Percentiles rank a stretch among this genome's conserved stretches.
These are phyloP conservation scores for Isabelozyma rhagii DNA, from an alignment of 805 yeast genomes.

Conservation along the genomic window DNA sequence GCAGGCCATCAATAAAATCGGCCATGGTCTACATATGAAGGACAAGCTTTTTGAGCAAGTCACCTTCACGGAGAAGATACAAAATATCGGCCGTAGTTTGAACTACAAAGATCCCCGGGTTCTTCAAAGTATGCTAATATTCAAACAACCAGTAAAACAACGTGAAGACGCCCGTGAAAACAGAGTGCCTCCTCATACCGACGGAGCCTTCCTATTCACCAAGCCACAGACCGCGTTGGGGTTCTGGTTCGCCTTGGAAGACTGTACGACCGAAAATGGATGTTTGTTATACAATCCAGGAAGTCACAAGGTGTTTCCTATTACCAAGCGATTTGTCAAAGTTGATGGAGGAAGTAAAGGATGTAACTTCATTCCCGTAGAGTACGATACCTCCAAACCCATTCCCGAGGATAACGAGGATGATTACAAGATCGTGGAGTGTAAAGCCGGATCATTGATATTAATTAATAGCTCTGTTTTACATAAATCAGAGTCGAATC, in stretches of 20 bases:
- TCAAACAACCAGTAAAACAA: slow-evolving; percentile 57
- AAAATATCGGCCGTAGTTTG: slow-evolving; percentile 49
- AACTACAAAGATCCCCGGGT: slow-evolving; percentile 64
- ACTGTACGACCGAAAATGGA: slow-evolving; percentile 65
- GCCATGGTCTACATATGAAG: slow-evolving; percentile 68
- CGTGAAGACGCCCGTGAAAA: slow-evolving; percentile 30
- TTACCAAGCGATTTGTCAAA: slow-evolving; percentile 63
- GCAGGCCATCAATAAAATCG: slow-evolving; percentile 69
- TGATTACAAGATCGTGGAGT: slow-evolving; percentile 51
- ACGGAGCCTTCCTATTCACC: slow-evolving; percentile 69
- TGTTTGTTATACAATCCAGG: slow-evolving; percentile 71
- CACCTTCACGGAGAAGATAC: slow-evolving; percentile 51
- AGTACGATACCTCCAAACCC: slow-evolving; percentile 8
- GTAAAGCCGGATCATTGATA: slow-evolving; percentile 70
- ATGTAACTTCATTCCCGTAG: slow-evolving; percentile 50
- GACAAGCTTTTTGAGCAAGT: slow-evolving; percentile 47
- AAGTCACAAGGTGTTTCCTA: slow-evolving; percentile 56
- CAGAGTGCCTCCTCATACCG: slow-evolving; percentile 76
- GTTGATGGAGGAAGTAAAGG: slow-evolving; percentile 47
- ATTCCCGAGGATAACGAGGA: slow-evolving; percentile 26
- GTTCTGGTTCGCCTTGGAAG: slow-evolving; percentile 79
- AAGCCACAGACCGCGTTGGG: slow-evolving; percentile 71
- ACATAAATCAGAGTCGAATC: slow-evolving; percentile 66
- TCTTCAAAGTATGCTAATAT: slow-evolving; percentile 74
- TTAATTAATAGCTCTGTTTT: slow-evolving; percentile 69